phyloP scores from a whole-genome alignment of 306 rosid genomes.

The Begonia peltatifolia region DNA sequence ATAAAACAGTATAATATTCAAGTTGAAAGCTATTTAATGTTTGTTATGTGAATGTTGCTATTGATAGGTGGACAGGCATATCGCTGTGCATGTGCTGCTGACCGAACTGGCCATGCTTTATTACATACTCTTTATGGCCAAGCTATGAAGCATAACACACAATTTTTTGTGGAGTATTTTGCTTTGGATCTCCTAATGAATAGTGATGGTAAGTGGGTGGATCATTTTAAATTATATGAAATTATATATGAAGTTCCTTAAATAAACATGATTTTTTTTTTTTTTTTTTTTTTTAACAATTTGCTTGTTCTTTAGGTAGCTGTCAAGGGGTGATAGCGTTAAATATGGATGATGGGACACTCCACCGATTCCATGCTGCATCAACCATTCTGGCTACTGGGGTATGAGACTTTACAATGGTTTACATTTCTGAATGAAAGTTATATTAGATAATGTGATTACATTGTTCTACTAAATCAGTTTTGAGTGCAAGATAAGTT shows the following conservation, averaged over 20 bases:
- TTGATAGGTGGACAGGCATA: conserved; percentile 80
- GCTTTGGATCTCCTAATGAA: conserved; percentile 75
- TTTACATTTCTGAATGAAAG: neutral
- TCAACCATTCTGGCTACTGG: conserved; percentile 91
- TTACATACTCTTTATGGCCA: conserved; percentile 83
- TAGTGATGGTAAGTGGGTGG: conserved; percentile 39
- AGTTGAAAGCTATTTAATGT: conserved; percentile 10
- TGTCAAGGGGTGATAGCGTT: conserved; percentile 93
- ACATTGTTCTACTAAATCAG: neutral
- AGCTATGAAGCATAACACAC: conserved; percentile 86
- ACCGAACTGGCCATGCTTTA: conserved; percentile 87
- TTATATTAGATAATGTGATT: conserved; percentile 4
- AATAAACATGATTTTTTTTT: neutral
- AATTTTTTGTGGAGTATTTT: conserved; percentile 80
- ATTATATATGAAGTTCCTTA: neutral
- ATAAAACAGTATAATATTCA: conserved; percentile 2
- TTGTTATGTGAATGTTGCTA: conserved; percentile 12
- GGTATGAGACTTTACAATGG: conserved; percentile 24
- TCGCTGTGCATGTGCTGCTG: conserved; percentile 97
- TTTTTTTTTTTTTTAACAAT: neutral
- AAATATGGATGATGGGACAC: conserved; percentile 85
- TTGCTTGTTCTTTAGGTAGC: conserved; percentile 36
- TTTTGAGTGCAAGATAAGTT: no score
- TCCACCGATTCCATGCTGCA: conserved; percentile 80
- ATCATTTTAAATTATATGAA: no score